phyloP scores from a whole-genome alignment of 1,139 yeast species.

The Candida pseudoviswanathii region DNA sequence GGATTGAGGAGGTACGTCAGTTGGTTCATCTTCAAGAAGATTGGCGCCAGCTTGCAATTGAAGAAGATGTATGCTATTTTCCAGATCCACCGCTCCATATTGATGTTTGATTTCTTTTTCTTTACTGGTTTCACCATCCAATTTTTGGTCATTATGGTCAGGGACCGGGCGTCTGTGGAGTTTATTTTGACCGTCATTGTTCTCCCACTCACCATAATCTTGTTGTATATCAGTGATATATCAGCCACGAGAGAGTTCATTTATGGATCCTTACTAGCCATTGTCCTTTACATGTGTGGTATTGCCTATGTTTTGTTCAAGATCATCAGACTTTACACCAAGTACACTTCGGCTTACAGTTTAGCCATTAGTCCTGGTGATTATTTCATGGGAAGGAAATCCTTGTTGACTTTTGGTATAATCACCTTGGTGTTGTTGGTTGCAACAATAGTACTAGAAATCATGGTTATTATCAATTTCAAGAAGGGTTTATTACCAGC shows the following conservation, averaged over 20 bases:
- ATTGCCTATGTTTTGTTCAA: slow-evolving; percentile 55
- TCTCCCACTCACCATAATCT: slow-evolving; percentile 47
- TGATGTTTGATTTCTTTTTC: slow-evolving; percentile 52
- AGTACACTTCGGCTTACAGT: slow-evolving; percentile 34
- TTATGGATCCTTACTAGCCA: slow-evolving; percentile 29
- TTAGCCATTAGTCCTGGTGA: slow-evolving; percentile 27
- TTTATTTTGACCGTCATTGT: slow-evolving; percentile 53
- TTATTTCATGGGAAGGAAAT: slow-evolving; percentile 51
- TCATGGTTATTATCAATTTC: slow-evolving; percentile 39
- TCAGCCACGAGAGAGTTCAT: slow-evolving; percentile 42
- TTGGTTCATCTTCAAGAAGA: slow-evolving; percentile 53
- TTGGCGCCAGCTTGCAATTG: slow-evolving; percentile 52
- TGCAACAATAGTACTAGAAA: slow-evolving; percentile 39
- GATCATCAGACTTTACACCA: slow-evolving; percentile 49
- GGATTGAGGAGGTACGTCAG: slow-evolving; percentile 45
- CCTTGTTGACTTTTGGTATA: slow-evolving; percentile 51
- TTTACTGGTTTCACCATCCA: slow-evolving; percentile 58
- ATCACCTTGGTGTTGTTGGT: slow-evolving; percentile 44
- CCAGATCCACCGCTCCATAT: slow-evolving; percentile 45
- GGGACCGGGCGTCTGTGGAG: slow-evolving; percentile 42
- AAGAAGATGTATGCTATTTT: slow-evolving; percentile 42
- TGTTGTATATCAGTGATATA: slow-evolving; percentile 40
- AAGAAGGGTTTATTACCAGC: slow-evolving; percentile 41
- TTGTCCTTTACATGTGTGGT: slow-evolving; percentile 41
- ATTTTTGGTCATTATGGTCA: slow-evolving; percentile 50